phyloP scores from a whole-genome alignment of 768 basidiomycete species.

The Exidia glandulosa region DNA sequence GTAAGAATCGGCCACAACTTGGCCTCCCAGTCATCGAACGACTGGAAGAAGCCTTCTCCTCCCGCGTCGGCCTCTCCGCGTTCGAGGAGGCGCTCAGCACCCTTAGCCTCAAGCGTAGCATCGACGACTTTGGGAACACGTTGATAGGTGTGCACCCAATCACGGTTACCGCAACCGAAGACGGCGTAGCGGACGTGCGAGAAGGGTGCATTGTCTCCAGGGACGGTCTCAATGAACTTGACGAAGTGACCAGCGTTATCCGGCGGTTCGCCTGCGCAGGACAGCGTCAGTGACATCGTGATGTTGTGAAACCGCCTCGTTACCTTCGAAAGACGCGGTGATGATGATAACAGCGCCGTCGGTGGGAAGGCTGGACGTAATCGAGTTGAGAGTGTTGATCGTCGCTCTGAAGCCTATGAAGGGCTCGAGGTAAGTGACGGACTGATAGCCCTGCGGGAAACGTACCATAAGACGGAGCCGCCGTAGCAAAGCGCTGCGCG shows the following conservation, averaged over 20 bases:
- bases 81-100: constrained; percentile 7
- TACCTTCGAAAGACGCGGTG: constrained; percentile 39
- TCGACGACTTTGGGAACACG: constrained; percentile 12
- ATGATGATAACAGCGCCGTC: constrained; percentile 35
- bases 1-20: constrained; percentile 5
- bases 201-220: not conserved
- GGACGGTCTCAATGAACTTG: constrained; percentile 13
- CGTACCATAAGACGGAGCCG: constrained; percentile 27
- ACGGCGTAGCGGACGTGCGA: constrained; percentile 9
- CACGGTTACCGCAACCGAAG: constrained; percentile 14
- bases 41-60: constrained; percentile 10
- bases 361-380: constrained; percentile 24
- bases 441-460: not conserved
- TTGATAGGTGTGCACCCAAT: constrained; percentile 14
- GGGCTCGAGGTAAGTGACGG: not conserved
- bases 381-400: constrained; percentile 30
- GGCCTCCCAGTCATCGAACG: constrained; percentile 12
- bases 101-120: constrained; percentile 3
- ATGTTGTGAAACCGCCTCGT: not conserved
- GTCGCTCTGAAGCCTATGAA: constrained; percentile 26
- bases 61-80: constrained; percentile 12
- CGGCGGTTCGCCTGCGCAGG: constrained; percentile 28
- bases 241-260: constrained; percentile 38
- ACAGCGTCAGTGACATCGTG: not conserved
- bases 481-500: constrained; percentile 32